A percentile compares a stretch with the other conserved stretches of the same genome.
phyloP scores from a whole-genome alignment of 148 eudicot genomes.

The Polygonum aviculare region DNA sequence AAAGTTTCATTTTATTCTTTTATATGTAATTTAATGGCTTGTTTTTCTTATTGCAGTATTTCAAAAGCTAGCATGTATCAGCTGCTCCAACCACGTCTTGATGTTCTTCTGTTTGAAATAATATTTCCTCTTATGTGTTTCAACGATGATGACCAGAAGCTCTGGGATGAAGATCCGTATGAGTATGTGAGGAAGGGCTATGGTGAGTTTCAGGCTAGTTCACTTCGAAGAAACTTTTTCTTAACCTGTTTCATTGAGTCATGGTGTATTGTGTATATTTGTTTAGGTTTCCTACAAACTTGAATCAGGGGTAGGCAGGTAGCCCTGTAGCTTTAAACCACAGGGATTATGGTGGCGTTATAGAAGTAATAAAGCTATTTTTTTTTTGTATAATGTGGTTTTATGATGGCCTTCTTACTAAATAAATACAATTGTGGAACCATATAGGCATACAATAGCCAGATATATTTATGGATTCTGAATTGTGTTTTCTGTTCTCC shows the following conservation, averaged over 20 bases:
- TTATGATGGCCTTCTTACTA: neutral
- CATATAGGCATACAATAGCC: neutral
- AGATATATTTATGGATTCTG: neutral
- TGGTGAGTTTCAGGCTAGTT: slow-evolving; percentile 43
- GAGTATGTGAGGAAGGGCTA: slow-evolving; percentile 99
- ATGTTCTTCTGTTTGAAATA: slow-evolving; percentile 85
- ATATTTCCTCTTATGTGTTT: slow-evolving; percentile 97
- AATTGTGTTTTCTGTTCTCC: neutral
- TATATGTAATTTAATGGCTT: neutral
- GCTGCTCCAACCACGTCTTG: slow-evolving; percentile 78
- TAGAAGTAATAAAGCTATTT: neutral
- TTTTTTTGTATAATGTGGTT: neutral
- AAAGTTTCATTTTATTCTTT: neutral
- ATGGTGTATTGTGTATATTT: neutral
- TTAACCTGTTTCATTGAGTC: neutral
- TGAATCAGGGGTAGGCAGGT: neutral
- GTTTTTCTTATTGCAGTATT: slow-evolving; percentile 48
- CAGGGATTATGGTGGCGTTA: neutral
- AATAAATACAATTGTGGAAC: neutral
- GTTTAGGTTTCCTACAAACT: neutral
- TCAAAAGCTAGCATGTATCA: slow-evolving; percentile 82
- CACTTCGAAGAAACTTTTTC: neutral
- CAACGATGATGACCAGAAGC: slow-evolving; percentile 81
- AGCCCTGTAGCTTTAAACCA: neutral
- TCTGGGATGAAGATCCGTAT: slow-evolving; percentile 99